These are phyloP conservation scores for Galeopsis tetrahit DNA, from an alignment of 257 asterid species.

Conservation along the genomic window DNA sequence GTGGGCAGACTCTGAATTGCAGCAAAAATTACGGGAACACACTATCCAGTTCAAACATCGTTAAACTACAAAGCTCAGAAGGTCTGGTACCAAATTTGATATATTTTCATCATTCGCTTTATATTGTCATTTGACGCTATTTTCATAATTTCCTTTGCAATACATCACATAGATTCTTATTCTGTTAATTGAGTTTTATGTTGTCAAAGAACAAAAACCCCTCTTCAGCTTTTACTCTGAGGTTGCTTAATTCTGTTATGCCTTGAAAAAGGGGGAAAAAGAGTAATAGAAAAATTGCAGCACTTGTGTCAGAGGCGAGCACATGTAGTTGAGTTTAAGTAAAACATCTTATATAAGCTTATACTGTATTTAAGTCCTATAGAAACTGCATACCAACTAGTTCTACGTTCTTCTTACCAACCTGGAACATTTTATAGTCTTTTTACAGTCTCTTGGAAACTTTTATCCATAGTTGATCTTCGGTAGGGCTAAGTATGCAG, in stretches of 20 bases:
- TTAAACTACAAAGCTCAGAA: constrained; percentile 44
- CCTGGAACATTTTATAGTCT: constrained; percentile 9
- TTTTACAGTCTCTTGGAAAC: constrained; percentile 14
- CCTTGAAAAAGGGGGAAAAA: constrained; percentile 14
- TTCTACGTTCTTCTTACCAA: constrained; percentile 21
- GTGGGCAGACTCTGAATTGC: constrained; percentile 45
- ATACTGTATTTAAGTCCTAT: constrained; percentile 1
- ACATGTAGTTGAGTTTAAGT: constrained; percentile 6
- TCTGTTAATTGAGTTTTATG: constrained; percentile 16
- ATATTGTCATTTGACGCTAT: not conserved
- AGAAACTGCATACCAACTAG: constrained; percentile 20
- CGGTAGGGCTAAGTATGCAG: constrained; percentile 18
- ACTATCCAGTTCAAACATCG: constrained; percentile 33
- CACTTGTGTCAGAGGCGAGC: not conserved
- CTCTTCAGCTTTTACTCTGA: constrained; percentile 14
- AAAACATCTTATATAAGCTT: not conserved
- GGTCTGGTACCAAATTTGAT: constrained; percentile 40
- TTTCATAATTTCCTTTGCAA: constrained; percentile 21
- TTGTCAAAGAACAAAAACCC: constrained; percentile 12
- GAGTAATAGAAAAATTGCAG: not conserved
- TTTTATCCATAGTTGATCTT: constrained; percentile 16
- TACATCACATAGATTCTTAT: not conserved
- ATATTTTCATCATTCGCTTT: not conserved
- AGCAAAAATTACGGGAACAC: constrained; percentile 32
- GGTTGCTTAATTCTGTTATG: constrained; percentile 12